Evolutionary conservation across 1,284 basidiomycete genomes (phyloP).

Genomic region (Athelia psychrophila): DNA sequence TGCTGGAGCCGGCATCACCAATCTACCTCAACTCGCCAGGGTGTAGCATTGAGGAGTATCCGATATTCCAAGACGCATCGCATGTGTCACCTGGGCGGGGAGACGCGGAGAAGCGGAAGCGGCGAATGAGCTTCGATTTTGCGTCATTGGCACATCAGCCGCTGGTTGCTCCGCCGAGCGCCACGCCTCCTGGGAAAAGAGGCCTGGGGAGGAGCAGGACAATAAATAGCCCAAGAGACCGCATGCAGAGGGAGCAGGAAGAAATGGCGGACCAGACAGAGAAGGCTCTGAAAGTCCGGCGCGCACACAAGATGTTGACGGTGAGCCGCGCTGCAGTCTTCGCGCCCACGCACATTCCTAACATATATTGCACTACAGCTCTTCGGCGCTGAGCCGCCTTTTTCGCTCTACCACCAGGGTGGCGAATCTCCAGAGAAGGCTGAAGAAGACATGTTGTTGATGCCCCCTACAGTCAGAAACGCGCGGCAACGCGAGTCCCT

Average conservation of each 20-base stretch:
- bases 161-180: not conserved
- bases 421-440: slow-evolving; percentile 9
- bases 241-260: slow-evolving; percentile 1
- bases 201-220: not conserved
- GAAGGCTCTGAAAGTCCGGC: slow-evolving; percentile 35
- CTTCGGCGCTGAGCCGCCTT: slow-evolving; percentile 44
- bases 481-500: slow-evolving; percentile 18
- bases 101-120: not conserved
- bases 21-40: too few relatives aligned
- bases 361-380: slow-evolving; percentile 27
- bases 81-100: not conserved
- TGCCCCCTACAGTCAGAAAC: slow-evolving; percentile 5
- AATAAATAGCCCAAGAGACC: too few relatives aligned
- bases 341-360: not conserved
- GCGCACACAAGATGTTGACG: slow-evolving; percentile 47
- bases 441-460: not conserved
- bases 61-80: too few relatives aligned
- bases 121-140: slow-evolving; percentile 1
- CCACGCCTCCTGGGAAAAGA: too few relatives aligned
- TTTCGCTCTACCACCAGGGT: slow-evolving; percentile 27
- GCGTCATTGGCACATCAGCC: slow-evolving; percentile 12
- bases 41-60: too few relatives aligned
- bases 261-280: slow-evolving; percentile 28
- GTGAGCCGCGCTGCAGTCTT: slow-evolving; percentile 21
- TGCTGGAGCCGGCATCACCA: too few relatives aligned